These are phyloP conservation scores for Candida ascalaphidarum DNA, from an alignment of 805 yeast genomes.

Conservation along the genomic window DNA sequence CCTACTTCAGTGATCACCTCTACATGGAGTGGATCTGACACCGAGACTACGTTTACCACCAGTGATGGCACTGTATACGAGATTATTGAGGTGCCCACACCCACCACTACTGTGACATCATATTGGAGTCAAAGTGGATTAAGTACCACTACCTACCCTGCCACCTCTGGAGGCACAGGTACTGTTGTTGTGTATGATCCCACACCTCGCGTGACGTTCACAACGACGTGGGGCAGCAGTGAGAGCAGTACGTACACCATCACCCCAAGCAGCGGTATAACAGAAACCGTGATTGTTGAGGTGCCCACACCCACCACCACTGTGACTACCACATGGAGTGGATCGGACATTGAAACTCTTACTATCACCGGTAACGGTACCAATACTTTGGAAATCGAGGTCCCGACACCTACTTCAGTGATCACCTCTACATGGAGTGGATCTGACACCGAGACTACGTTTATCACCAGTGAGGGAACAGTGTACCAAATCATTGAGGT, in stretches of 20 bases:
- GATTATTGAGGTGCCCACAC: constrained; percentile 8
- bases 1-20: constrained; percentile 1
- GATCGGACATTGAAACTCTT: too few species aligned
- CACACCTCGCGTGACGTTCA: constrained; percentile 6
- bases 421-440: too few species aligned
- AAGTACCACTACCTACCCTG: constrained; percentile 2
- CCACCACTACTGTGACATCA: constrained; percentile 6
- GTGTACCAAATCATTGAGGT: too few species aligned
- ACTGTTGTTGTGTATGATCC: constrained; percentile 10
- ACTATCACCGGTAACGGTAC: too few species aligned
- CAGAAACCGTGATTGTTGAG: too few species aligned
- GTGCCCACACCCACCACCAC: too few species aligned
- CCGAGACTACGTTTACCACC: constrained; percentile 4
- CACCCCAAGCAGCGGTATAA: constrained; percentile 5
- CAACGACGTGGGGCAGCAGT: constrained; percentile 7
- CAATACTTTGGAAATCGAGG: too few species aligned
- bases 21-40: constrained; percentile 5
- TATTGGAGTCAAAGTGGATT: constrained; percentile 1
- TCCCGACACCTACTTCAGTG: too few species aligned
- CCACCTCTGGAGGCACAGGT: constrained; percentile 4
- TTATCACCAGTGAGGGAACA: too few species aligned
- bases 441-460: too few species aligned
- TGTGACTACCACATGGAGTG: too few species aligned
- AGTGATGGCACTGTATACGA: constrained; percentile 4
- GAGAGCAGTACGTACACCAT: constrained; percentile 6